Base-by-base conservation (phyloP, 495 filamentous ascomycete species). In the Aspergillus nanangensis region DNA sequence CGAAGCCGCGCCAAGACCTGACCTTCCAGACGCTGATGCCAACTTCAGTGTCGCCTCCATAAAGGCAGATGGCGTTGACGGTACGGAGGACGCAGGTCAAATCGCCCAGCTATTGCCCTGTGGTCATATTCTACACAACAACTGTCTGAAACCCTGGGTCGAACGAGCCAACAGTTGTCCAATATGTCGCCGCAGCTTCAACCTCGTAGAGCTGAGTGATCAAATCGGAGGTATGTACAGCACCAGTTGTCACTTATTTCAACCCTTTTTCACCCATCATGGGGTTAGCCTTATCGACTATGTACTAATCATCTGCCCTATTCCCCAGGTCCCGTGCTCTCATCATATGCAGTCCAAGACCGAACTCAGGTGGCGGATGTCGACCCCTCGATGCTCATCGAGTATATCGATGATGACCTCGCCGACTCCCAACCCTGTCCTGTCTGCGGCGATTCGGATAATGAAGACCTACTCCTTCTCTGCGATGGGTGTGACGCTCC, bases 141-240 rank as follows among this genome's bases (percentile, higher is more conserved):
- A 84, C 38, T 99, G 93, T 59, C 69, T 99, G 46, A 82, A 84
- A 55, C 87, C 88, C 46, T 99, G 93, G 93, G 88, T 86, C 23
- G 88, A 93, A 67, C 82, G 92, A 58, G 92, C 94, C 45, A 99
- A 97, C 67, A 96, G 90, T 61, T 99, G 93, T 61, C 93, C 93
- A 11, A 94, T 97, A 63, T 99, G 93, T 64, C 87, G 93, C 45
- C 84, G 85, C 56, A 84, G 73, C 55, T 97, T 97, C 70, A 89
- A 96, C 65, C 63, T 82, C 55, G 94, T 97, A 44, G 82, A 91
- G 58, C 83, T 96, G 43, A 86, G 80, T 55, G 80, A 85, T 48
- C 78, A 72, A 45, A 63, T 87, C 60, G 84, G 84, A 74, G 88
- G 90, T 94, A 77, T 67, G 80, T 75, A 51, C 29, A 22, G 33